Base-by-base conservation (phyloP, 345 rosid species). In the Clausena lansium region DNA sequence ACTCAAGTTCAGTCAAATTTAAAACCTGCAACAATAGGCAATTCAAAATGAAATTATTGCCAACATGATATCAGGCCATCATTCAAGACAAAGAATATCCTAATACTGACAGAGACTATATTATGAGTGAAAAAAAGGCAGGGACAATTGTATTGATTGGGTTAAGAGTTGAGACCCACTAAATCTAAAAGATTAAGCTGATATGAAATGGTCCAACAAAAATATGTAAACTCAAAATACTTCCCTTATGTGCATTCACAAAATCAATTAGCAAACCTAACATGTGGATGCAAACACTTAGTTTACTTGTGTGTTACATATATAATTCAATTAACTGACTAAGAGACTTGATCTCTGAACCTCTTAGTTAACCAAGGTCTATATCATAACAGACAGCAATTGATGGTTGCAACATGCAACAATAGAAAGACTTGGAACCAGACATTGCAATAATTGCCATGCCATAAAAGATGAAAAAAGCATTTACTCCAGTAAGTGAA, bases 1-100 rank as follows among this genome's bases (percentile, higher is more conserved):
- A 83, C 80, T 96, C 97, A 78, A 91, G 91, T 79, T 94, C 99
- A 74, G 98, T 94, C 89, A 94, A 84, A 85, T 96, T 96, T 73
- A 96, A 85, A 59, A 96, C 94, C 99, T 96, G 90, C 69, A 82
- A 77, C 24, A 77, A 35, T 41, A 33, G 66, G 65, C 73, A 77
- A 82, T 75, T 70, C 79, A 62, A 70, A 59, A 58, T 66, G 25
- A 76, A 33, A 80, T 78, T 35, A 71, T 62, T 45, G 65, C 52
- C 55, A 14, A 25, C 33, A 30, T n/a, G 61, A 78, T 8, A 39
- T 32, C 2, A 61, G 28, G 67, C 24, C 55, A 78, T 20, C 47
- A 20, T 27, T 27, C 39, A 32, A n/a, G 9, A 63, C 50, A 67
- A 19, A 52, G 25, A 57, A 5, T 38, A 70, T 47, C 64, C 36